Evolutionary conservation across 441 rosid genomes (phyloP).

Genomic region (Erysimum pusillum): DNA sequence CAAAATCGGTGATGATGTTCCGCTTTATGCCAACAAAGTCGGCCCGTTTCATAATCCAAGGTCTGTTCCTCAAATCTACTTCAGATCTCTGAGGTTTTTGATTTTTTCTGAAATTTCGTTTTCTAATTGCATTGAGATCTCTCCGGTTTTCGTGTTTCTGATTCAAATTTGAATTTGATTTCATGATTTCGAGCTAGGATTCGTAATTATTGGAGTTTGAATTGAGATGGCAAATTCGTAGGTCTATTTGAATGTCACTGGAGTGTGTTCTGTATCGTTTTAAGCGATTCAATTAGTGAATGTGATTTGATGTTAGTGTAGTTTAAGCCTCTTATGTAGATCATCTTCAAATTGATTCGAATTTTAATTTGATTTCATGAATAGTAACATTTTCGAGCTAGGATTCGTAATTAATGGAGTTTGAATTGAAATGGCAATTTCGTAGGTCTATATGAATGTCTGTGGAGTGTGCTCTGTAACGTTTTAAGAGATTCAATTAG

Average conservation of each 20-base stretch:
- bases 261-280: not conserved
- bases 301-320: not conserved
- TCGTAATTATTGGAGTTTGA: not conserved
- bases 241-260: not conserved
- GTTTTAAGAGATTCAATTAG: not conserved
- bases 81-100: too few relatives aligned
- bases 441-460: not conserved
- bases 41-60: conserved; percentile 87
- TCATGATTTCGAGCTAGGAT: not conserved
- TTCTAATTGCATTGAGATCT: not conserved
- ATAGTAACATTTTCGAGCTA: too few relatives aligned
- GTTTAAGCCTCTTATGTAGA: not conserved
- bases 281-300: not conserved
- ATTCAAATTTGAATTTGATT: not conserved
- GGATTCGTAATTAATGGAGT: not conserved
- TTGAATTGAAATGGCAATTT: not conserved
- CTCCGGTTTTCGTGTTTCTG: not conserved
- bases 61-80: conserved; percentile 25
- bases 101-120: too few relatives aligned
- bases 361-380: too few relatives aligned
- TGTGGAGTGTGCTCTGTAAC: not conserved
- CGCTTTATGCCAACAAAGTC: conserved; percentile 54
- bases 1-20: conserved; percentile 59
- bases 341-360: not conserved
- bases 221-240: not conserved